These are phyloP conservation scores for Sclerotinia minor DNA, from an alignment of 2,329 filamentous ascomycete genomes.

Conservation along the genomic window DNA sequence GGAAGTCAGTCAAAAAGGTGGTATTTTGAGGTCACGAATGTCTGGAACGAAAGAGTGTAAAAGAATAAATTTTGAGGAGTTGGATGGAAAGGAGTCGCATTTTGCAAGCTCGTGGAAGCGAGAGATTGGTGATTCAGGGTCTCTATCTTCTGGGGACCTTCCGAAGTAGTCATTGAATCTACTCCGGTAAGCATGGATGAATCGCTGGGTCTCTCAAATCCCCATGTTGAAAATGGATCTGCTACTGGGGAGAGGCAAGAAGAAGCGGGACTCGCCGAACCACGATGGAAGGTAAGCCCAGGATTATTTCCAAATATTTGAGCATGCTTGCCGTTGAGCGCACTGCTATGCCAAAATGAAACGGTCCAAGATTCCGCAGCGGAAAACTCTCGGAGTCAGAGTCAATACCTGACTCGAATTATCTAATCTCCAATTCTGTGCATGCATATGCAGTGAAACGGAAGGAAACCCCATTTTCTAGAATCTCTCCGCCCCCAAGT, in stretches of 20 bases:
- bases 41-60: no score
- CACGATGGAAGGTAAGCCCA: not conserved
- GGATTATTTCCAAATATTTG: not conserved
- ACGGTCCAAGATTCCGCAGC: not conserved
- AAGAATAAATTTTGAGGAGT: not conserved
- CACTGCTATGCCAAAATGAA: not conserved
- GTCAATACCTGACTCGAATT: not conserved
- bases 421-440: not conserved
- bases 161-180: no score
- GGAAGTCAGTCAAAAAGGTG: not conserved
- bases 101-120: not conserved
- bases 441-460: constrained; percentile 22
- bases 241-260: not conserved
- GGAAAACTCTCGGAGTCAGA: not conserved
- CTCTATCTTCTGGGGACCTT: not conserved
- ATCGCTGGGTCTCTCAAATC: not conserved
- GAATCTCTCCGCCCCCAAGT: constrained; percentile 14
- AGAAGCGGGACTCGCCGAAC: constrained; percentile 6
- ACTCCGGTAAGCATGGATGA: not conserved
- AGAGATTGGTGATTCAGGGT: no score
- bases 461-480: constrained; percentile 18
- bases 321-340: not conserved
- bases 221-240: not conserved
- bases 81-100: not conserved
- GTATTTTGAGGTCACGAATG: not conserved